These are phyloP conservation scores for Penicillium cosmopolitanum DNA, from an alignment of 495 filamentous ascomycete species.

Conservation along the genomic window DNA sequence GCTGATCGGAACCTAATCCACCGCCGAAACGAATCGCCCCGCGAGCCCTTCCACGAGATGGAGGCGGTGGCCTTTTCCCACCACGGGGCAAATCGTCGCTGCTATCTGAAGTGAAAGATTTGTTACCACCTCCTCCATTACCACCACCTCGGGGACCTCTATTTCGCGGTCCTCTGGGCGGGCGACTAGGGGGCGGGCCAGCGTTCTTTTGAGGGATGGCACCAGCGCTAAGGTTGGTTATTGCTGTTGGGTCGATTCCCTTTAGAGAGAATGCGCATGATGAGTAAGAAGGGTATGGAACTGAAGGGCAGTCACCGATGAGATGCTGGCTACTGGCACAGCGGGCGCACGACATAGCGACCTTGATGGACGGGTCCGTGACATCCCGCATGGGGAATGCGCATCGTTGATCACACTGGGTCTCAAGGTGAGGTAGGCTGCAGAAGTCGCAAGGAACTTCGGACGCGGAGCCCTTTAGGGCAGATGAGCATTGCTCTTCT, in stretches of 20 bases:
- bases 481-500: conserved; percentile 38
- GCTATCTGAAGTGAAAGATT: conserved; percentile 7
- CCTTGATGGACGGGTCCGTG: conserved; percentile 30
- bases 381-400: conserved; percentile 32
- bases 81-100: conserved; percentile 25
- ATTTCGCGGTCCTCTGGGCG: neutral
- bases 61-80: conserved; percentile 23
- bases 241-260: conserved; percentile 37
- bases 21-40: conserved; percentile 34
- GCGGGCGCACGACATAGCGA: conserved; percentile 53
- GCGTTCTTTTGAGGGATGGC: neutral
- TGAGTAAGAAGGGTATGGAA: conserved; percentile 23
- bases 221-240: conserved; percentile 42
- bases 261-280: conserved; percentile 42
- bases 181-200: neutral
- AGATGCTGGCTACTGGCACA: conserved; percentile 51
- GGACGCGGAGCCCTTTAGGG: conserved; percentile 39
- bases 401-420: conserved; percentile 49
- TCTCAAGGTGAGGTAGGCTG: conserved; percentile 44
- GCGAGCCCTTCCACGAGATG: conserved; percentile 26
- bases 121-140: conserved; percentile 4
- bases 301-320: conserved; percentile 50
- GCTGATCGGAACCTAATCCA: conserved; percentile 11
- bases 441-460: conserved; percentile 54
- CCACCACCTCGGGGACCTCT: conserved; percentile 1